Conservation (phyloP, 2,329 filamentous ascomycete genomes). For the Phyllosticta citrichinensis region DNA sequence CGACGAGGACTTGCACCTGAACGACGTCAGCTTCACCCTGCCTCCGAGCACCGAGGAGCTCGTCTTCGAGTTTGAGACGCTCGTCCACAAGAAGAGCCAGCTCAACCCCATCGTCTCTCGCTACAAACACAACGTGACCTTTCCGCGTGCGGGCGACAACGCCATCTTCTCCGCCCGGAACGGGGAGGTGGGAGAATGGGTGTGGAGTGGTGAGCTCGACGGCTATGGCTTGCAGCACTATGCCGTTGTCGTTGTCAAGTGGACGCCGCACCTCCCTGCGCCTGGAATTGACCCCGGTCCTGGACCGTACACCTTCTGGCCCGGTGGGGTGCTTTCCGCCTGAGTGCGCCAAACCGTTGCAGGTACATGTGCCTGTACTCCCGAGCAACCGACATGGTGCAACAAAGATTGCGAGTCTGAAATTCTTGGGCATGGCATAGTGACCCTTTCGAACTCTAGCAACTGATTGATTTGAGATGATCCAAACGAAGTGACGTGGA, state of each 20-base stretch:
- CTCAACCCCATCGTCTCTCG: conserved; percentile 12
- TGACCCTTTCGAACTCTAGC: background rate
- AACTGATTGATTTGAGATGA: background rate
- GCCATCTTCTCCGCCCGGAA: background rate
- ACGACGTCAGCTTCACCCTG: conserved; percentile 54
- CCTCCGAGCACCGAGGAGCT: conserved; percentile 11
- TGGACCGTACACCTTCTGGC: too few species aligned
- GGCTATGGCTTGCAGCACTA: background rate
- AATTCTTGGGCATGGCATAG: too few species aligned
- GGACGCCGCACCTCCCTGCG: background rate
- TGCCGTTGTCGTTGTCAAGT: background rate
- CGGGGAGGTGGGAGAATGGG: background rate
- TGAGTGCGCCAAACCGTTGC: too few species aligned
- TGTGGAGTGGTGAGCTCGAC: background rate
- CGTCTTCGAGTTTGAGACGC: conserved; percentile 15
- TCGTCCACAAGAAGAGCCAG: conserved; percentile 13
- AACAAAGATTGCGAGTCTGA: too few species aligned
- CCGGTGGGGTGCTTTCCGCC: too few species aligned
- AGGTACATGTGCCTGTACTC: too few species aligned
- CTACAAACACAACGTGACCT: background rate
- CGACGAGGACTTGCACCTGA: conserved; percentile 93
- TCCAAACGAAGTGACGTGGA: background rate
- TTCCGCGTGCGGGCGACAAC: background rate
- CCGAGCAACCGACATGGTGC: too few species aligned
- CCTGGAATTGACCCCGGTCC: too few species aligned